Evolutionary conservation across 2,329 filamentous ascomycete species (phyloP).

Genomic region (Teratosphaeriaceae sp.): DNA sequence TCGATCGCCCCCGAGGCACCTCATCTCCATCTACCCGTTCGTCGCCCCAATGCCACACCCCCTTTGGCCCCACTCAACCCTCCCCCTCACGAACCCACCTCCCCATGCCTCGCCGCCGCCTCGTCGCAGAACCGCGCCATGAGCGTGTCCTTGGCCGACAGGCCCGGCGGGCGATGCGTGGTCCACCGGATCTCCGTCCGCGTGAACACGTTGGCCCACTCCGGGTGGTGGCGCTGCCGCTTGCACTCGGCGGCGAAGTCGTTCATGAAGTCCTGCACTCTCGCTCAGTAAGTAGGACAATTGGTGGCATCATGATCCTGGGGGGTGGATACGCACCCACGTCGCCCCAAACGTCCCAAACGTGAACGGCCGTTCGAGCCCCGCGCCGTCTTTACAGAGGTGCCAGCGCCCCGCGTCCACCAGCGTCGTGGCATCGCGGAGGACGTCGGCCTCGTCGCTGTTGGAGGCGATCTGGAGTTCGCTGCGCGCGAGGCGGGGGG

Average conservation of each 20-base stretch:
- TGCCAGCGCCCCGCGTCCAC: slow-evolving; percentile 26
- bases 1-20: too few relatives aligned
- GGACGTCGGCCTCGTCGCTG: slow-evolving; percentile 14
- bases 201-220: slow-evolving; percentile 74
- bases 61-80: slow-evolving; percentile 1
- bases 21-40: background rate
- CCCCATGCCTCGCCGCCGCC: slow-evolving; percentile 22
- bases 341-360: slow-evolving; percentile 35
- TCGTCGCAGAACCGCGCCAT: slow-evolving; percentile 59
- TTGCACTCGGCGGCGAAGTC: slow-evolving; percentile 62
- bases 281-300: background rate
- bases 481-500: background rate
- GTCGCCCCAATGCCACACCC: too few relatives aligned
- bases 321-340: slow-evolving; percentile 26
- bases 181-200: slow-evolving; percentile 66
- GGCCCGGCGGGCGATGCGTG: slow-evolving; percentile 59
- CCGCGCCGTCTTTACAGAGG: slow-evolving; percentile 26
- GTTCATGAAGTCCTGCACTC: slow-evolving; percentile 70
- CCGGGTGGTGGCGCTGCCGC: slow-evolving; percentile 63
- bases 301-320: too few relatives aligned
- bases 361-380: slow-evolving; percentile 29
- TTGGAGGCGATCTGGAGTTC: slow-evolving; percentile 17
- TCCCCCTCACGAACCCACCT: slow-evolving; percentile 10
- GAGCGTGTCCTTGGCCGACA: slow-evolving; percentile 57
- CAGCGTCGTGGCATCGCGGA: slow-evolving; percentile 18